Conservation (phyloP, 768 basidiomycete species). For the Leucocoprinus birnbaumii region DNA sequence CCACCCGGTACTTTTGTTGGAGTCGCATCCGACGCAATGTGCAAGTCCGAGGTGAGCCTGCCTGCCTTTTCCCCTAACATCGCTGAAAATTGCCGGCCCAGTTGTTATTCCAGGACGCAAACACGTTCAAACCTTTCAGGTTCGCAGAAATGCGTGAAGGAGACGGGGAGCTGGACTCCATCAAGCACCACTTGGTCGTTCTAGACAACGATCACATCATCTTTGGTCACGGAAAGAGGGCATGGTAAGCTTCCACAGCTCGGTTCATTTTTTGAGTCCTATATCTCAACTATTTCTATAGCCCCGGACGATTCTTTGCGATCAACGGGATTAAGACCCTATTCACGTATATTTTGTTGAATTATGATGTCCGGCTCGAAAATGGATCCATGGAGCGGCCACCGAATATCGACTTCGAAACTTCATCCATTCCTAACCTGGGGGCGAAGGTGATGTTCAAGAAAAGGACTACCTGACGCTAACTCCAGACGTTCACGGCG, state of each 20-base stretch:
- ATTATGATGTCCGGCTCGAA: constrained; percentile 32
- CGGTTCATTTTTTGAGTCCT: too few species aligned
- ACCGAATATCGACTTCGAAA: background rate
- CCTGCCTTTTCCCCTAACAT: constrained; percentile 5
- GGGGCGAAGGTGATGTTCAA: constrained; percentile 12
- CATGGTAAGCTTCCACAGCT: constrained; percentile 18
- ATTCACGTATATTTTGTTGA: constrained; percentile 31
- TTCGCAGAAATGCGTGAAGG: constrained; percentile 26
- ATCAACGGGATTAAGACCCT: constrained; percentile 40
- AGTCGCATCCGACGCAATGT: constrained; percentile 21
- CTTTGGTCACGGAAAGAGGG: constrained; percentile 37
- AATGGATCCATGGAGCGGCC: constrained; percentile 4
- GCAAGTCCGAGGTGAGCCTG: constrained; percentile 8
- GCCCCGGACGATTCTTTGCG: constrained; percentile 44
- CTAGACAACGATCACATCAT: constrained; percentile 27
- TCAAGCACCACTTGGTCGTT: constrained; percentile 32
- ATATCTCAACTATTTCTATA: constrained; percentile 1
- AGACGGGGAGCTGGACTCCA: constrained; percentile 10
- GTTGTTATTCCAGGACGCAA: constrained; percentile 24
- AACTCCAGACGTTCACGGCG: too few species aligned
- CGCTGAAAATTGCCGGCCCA: background rate
- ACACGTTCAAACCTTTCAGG: constrained; percentile 34
- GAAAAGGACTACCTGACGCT: constrained; percentile 6
- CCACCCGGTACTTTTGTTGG: constrained; percentile 31
- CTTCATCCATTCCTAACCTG: constrained; percentile 2